Evolutionary conservation across 2,329 filamentous ascomycete genomes (phyloP), one percentile per base, ranked within the genome.

Genomic region (Fusarium sp.): DNA sequence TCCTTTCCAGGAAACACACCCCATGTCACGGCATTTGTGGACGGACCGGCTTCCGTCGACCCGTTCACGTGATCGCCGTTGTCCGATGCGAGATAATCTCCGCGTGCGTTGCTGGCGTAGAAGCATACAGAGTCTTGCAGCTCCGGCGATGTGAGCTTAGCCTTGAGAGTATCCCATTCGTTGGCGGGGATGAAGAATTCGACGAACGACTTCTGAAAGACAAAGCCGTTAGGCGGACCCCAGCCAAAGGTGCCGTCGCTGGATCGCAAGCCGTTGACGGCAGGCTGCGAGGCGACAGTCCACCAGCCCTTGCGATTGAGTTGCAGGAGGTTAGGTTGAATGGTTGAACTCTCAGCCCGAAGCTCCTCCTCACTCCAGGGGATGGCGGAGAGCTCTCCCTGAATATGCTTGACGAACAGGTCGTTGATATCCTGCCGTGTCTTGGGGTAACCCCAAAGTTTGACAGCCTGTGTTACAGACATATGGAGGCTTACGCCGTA

Each of bases 151-250:
- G 83, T 80, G 50, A 98, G 89, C 66, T 90, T 89, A 8, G 87
- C 86, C 72, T 89, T 88, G 38, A 99, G 87, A 3, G 81, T 81
- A 22, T 84, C 82, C 91, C 95, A 98, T 81, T 96, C 93, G 1
- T 88, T 82, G 0, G 87, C 84, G 0, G 95, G 91, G 66, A 97
- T 85, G 87, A 99, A 99, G 84, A 98, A 94, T 82, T 99, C 96
- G 58, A 99, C 95, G 82, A 99, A 99, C 0, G 96, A 93, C 84
- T 98, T 99, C 80, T 99, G 96, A 86, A 98, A 99, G 54, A 98
- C 95, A 81, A 97, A 98, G 24, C 96, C 96, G 78, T 95, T 92
- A 56, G 89, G 90, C 1, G 96, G 96, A 3, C 96, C 96, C 96
- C 96, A 99, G 72, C 96, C 96, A 78, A 97, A 98, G 26, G 94